These are phyloP conservation scores for Eucalyptus cladocalyx DNA, from an alignment of 345 rosid species.

Conservation along the genomic window DNA sequence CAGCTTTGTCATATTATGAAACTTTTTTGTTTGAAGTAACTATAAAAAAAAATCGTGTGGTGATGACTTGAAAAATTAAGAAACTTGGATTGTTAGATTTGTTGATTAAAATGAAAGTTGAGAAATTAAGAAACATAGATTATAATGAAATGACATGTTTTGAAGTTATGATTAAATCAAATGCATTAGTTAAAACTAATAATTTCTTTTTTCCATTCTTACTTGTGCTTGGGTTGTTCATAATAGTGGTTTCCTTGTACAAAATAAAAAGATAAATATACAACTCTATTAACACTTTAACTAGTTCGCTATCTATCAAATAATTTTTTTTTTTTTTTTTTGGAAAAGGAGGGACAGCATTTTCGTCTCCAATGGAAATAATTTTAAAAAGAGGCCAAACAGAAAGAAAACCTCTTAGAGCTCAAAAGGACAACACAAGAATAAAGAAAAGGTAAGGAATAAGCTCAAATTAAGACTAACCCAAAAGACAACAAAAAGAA, in stretches of 20 bases:
- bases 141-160: neutral
- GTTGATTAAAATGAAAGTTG: too few relatives aligned
- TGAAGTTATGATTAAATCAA: neutral
- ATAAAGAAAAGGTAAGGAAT: neutral
- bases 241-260: neutral
- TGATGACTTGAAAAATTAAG: neutral
- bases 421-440: neutral
- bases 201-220: neutral
- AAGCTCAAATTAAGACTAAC: neutral
- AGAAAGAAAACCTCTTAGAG: neutral
- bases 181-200: neutral
- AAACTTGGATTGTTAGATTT: neutral
- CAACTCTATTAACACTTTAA: neutral
- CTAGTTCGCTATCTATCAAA: neutral
- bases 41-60: neutral
- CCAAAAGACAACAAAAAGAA: neutral
- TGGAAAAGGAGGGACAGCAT: neutral
- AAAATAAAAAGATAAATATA: neutral
- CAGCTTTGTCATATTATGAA: neutral
- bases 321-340: too few relatives aligned
- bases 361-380: neutral
- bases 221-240: neutral
- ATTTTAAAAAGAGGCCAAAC: too few relatives aligned
- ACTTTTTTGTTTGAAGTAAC: neutral
- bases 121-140: neutral